Base-by-base conservation (phyloP, 441 rosid genomes). In the Isatis lusitanica region DNA sequence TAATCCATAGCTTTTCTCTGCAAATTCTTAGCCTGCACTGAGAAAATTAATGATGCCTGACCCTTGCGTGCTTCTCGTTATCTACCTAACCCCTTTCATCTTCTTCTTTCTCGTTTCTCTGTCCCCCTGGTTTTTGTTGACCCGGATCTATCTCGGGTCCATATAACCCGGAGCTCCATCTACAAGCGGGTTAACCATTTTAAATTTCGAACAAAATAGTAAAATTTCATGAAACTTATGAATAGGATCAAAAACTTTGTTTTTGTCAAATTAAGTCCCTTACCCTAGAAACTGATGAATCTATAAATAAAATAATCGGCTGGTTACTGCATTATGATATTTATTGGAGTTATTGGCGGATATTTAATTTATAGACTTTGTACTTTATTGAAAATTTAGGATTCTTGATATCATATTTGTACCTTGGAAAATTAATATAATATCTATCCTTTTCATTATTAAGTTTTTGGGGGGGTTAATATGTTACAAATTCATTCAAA, bases 121-220 rank as follows among this genome's bases (percentile, higher is more conserved):
- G 58, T 48, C 43, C 52, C 39, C 50, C 35, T 65, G 62, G 35
- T 36, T 58, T 55, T 8, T 59, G 55, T 56, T 63, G 58, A 63
- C 79, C 75, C 74, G 70, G 1, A 17, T 62, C 38, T 63, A n/a
- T 63, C 65, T 68, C 74, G 66, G 66, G 52, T 69, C 38, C 9
- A 38, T 13, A 12, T 46, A 2, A 66, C 33, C 78, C 73, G 74
- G 59, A 35, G 0, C 36, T 15, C 21, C 35, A 40, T 51, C 33
- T 16, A 66, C 42, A 6, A 9, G 1, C 53, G 78, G 72, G 16
- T 47, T 4, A 57, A 65, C 52, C 66, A 36, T 9, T 55, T 16
- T 18, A 16, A 16, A 16, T 36, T 61, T 62, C 4, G 0, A 16
- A 16, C 15, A 2, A 44, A 0, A 11, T 31, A 31, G 24, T 4